Conservation (phyloP, 345 rosid genomes). For the Salix suchowensis region DNA sequence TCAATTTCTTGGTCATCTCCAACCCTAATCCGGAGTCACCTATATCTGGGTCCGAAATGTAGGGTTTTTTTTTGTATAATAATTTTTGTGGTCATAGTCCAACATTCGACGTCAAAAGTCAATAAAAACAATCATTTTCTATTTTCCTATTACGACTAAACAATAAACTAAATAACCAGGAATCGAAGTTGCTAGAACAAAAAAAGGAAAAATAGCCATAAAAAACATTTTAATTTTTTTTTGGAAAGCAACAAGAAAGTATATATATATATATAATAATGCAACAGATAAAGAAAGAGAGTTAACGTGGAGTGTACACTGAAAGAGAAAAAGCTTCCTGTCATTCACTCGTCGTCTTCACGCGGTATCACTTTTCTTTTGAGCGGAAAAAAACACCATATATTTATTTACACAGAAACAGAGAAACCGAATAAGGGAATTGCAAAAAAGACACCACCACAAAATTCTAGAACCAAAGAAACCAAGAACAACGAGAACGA, state of each 20-base stretch:
- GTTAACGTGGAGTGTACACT: conserved; percentile 46
- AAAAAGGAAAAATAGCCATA: background rate
- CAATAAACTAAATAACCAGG: background rate
- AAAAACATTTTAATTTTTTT: background rate
- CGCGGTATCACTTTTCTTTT: conserved; percentile 42
- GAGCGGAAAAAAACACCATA: background rate
- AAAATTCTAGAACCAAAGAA: background rate
- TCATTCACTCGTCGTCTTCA: conserved; percentile 23
- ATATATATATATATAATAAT: too few species aligned
- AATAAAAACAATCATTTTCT: background rate
- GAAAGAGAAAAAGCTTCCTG: background rate
- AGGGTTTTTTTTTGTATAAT: background rate
- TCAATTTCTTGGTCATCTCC: background rate
- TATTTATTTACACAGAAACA: background rate
- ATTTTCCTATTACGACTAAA: background rate
- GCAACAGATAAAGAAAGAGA: background rate
- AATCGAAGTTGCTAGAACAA: background rate
- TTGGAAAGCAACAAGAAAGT: background rate
- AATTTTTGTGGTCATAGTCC: background rate
- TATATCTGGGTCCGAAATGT: background rate
- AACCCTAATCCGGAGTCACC: background rate
- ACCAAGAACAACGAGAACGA: background rate
- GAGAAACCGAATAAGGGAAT: background rate
- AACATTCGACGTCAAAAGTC: background rate
- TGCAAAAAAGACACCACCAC: background rate